phyloP scores from a whole-genome alignment of 345 rosid genomes.

The Salix caprea region DNA sequence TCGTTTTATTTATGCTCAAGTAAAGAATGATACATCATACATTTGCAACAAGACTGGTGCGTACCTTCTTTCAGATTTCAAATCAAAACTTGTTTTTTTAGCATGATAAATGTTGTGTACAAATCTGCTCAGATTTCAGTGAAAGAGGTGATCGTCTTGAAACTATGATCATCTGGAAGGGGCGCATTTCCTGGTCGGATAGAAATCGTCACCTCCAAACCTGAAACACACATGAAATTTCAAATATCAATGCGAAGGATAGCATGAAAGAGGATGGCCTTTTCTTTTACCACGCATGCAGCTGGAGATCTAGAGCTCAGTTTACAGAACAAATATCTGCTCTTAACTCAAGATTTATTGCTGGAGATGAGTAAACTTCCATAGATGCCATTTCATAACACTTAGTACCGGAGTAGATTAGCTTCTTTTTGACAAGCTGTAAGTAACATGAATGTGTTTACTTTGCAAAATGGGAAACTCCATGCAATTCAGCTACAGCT shows the following conservation, averaged over 20 bases:
- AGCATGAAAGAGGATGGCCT: background rate
- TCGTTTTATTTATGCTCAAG: background rate
- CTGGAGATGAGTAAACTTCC: background rate
- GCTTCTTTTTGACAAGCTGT: background rate
- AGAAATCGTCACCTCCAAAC: constrained; percentile 22
- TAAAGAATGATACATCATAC: background rate
- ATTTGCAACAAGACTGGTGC: background rate
- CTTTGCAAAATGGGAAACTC: background rate
- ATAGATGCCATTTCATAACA: background rate
- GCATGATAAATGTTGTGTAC: background rate
- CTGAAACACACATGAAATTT: background rate
- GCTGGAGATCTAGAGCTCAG: background rate
- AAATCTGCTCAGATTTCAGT: constrained; percentile 17
- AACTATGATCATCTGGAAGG: constrained; percentile 28
- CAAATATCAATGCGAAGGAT: background rate
- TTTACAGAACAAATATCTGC: background rate
- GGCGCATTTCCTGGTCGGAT: constrained; percentile 23
- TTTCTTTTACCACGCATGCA: background rate
- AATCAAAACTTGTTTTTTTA: constrained; percentile 11
- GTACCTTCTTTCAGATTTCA: constrained; percentile 39
- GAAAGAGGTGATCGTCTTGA: constrained; percentile 25
- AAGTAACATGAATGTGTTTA: background rate
- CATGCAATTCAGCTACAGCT: background rate
- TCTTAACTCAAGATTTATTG: background rate
- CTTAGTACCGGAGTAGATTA: background rate